Evolutionary conservation across 2,329 filamentous ascomycete species (phyloP).

Genomic region (Sclerotiophoma versabilis): DNA sequence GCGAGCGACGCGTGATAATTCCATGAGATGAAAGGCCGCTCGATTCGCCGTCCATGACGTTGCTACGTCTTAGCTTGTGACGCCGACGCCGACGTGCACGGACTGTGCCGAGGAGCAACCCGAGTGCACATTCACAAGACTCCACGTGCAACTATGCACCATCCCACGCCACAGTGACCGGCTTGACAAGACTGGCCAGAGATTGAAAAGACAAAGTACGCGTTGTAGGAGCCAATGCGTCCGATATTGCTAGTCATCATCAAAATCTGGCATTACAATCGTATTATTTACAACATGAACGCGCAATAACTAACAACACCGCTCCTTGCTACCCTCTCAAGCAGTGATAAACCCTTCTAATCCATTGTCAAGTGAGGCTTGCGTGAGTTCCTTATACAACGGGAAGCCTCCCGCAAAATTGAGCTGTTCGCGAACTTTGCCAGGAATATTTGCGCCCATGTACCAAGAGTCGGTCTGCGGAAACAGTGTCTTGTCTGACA

Average conservation of each 20-base stretch:
- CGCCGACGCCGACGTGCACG: slow-evolving; percentile 19
- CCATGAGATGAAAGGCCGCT: slow-evolving; percentile 31
- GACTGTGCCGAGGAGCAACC: slow-evolving; percentile 1
- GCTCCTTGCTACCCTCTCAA: no score
- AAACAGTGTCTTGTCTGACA: slow-evolving; percentile 53
- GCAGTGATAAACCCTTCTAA: slow-evolving; percentile 46
- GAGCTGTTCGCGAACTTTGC: slow-evolving; percentile 55
- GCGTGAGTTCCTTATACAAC: slow-evolving; percentile 50
- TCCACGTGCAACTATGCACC: neutral
- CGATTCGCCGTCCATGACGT: slow-evolving; percentile 29
- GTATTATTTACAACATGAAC: slow-evolving; percentile 1
- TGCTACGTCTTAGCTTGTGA: slow-evolving; percentile 30
- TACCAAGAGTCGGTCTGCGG: slow-evolving; percentile 43
- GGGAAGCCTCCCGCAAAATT: slow-evolving; percentile 54
- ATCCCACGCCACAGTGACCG: no score
- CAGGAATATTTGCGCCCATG: slow-evolving; percentile 55
- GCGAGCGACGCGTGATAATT: slow-evolving; percentile 27
- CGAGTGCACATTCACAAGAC: no score
- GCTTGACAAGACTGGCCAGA: no score
- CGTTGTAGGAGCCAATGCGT: no score
- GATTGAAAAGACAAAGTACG: no score
- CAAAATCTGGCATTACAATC: neutral
- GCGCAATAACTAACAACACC: neutral
- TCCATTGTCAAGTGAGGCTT: slow-evolving; percentile 48
- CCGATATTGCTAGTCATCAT: no score